Percentiles rank a stretch among this genome's conserved stretches.
Evolutionary conservation across 768 basidiomycete genomes (phyloP).

Genomic region (Vararia minispora): DNA sequence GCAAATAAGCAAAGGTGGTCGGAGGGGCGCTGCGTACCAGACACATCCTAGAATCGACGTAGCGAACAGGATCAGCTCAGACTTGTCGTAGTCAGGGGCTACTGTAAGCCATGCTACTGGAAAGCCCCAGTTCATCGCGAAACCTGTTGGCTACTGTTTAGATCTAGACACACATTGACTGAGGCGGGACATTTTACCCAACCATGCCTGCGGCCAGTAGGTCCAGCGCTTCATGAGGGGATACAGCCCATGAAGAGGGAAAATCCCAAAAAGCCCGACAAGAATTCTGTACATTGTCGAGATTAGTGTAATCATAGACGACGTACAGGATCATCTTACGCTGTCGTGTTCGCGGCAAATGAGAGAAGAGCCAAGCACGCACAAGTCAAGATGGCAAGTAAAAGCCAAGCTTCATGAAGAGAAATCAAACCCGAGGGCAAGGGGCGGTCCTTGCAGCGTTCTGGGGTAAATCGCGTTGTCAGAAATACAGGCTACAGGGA

Average conservation of each 20-base stretch:
- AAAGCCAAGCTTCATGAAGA: slow-evolving; percentile 17
- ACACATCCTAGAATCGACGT: slow-evolving; percentile 13
- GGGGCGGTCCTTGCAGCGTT: slow-evolving; percentile 22
- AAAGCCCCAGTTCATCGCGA: slow-evolving; percentile 2
- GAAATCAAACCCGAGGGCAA: slow-evolving; percentile 20
- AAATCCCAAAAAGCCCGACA: slow-evolving; percentile 11
- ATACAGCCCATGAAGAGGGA: slow-evolving; percentile 21
- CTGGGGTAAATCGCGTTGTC: too few species aligned
- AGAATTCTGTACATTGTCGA: slow-evolving; percentile 4
- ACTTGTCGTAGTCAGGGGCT: too few species aligned
- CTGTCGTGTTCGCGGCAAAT: neutral
- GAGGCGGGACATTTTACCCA: too few species aligned
- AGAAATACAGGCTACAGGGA: too few species aligned
- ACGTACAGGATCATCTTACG: neutral
- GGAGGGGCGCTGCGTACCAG: slow-evolving; percentile 13
- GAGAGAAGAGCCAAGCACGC: neutral
- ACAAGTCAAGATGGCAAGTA: slow-evolving; percentile 13
- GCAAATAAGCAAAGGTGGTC: neutral
- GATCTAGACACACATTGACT: too few species aligned
- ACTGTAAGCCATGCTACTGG: too few species aligned
- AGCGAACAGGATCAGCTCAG: slow-evolving; percentile 17
- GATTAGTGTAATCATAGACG: neutral
- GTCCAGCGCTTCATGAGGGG: slow-evolving; percentile 48
- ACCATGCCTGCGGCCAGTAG: slow-evolving; percentile 54
- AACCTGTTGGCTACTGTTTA: neutral